Evolutionary conservation across 352 stramenopile genomes (phyloP).

Genomic region (Plasmopara halstedii): DNA sequence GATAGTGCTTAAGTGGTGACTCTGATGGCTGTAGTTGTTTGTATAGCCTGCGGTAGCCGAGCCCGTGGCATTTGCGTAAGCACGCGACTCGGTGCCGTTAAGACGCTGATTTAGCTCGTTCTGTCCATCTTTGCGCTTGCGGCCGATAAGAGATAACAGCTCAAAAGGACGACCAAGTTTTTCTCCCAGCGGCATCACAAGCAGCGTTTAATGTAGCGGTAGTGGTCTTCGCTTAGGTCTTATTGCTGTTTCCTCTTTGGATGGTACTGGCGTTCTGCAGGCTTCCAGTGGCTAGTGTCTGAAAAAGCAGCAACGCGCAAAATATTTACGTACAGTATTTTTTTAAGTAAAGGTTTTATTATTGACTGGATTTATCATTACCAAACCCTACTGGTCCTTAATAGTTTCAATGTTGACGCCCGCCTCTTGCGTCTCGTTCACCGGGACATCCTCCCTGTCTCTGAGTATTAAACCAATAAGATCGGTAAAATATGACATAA

Average conservation of each 20-base stretch:
- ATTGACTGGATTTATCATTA: too few species aligned
- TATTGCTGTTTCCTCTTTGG: slow-evolving; percentile 1
- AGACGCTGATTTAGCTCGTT: slow-evolving; percentile 9
- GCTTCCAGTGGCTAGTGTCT: not conserved
- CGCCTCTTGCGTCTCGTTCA: too few species aligned
- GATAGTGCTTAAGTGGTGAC: slow-evolving; percentile 4
- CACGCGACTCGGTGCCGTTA: slow-evolving; percentile 12
- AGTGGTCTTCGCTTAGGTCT: not conserved
- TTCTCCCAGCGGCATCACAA: slow-evolving; percentile 41
- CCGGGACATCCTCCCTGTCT: too few species aligned
- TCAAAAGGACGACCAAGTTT: slow-evolving; percentile 53
- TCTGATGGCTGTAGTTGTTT: slow-evolving; percentile 7
- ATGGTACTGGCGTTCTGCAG: slow-evolving; percentile 1
- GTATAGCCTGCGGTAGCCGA: slow-evolving; percentile 9
- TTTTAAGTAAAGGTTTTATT: not conserved
- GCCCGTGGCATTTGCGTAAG: slow-evolving; percentile 23
- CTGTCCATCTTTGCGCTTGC: slow-evolving; percentile 46
- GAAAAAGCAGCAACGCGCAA: not conserved
- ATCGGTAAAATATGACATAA: too few species aligned
- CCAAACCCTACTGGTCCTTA: too few species aligned
- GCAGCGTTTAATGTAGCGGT: not conserved
- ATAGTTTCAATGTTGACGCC: too few species aligned
- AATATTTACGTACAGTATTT: not conserved
- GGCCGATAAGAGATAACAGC: slow-evolving; percentile 52
- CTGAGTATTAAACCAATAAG: too few species aligned